Conservation (phyloP, 345 rosid species). For the Rhizophora apiculata region DNA sequence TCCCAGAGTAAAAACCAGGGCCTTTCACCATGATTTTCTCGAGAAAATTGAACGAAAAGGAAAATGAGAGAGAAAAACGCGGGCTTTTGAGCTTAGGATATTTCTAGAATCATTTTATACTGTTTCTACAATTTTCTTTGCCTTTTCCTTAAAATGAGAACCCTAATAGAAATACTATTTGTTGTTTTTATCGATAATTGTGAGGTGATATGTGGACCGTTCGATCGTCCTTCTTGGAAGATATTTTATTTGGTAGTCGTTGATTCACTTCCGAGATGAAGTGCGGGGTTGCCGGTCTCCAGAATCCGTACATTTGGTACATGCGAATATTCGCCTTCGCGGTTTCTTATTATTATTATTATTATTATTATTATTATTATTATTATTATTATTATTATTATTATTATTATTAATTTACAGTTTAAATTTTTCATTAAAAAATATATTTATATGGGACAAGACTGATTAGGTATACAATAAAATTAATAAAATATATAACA, state of each 20-base stretch:
- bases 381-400: too few species aligned
- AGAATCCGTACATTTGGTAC: slow-evolving; percentile 14
- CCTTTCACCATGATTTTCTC: slow-evolving; percentile 73
- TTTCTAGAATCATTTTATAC: not conserved
- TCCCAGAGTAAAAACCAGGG: slow-evolving; percentile 87
- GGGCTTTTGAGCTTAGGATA: not conserved
- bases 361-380: too few species aligned
- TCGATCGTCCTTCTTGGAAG: slow-evolving; percentile 12
- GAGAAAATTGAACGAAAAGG: slow-evolving; percentile 12
- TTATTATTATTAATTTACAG: too few species aligned
- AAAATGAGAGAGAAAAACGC: not conserved
- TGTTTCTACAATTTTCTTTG: not conserved
- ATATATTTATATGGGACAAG: too few species aligned
- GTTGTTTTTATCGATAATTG: not conserved
- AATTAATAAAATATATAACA: too few species aligned
- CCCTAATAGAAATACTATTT: not conserved
- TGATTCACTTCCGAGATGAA: not conserved
- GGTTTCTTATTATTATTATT: not conserved
- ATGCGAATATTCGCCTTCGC: slow-evolving; percentile 13
- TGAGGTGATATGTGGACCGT: slow-evolving; percentile 21
- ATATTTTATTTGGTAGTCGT: slow-evolving; percentile 18
- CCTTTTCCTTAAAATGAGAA: not conserved
- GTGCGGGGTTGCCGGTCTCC: not conserved
- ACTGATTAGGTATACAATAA: too few species aligned
- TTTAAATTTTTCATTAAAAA: too few species aligned